Base-by-base conservation (phyloP, 345 rosid species). In the Acer yangbiense region DNA sequence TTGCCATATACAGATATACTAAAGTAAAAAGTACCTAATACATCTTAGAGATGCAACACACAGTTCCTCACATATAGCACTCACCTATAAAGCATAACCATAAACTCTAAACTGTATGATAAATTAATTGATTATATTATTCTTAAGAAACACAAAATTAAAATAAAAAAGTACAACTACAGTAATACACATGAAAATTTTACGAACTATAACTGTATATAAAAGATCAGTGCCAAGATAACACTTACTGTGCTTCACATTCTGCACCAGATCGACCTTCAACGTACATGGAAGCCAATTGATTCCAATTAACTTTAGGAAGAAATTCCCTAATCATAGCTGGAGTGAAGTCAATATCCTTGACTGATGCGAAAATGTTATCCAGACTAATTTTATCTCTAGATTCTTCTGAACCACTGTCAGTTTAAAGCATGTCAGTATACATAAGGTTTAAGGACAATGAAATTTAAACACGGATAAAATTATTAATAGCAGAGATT, bases 241-340 rank as follows among this genome's bases (percentile, higher is more conserved):
- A 62, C 77, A 68, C 86, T 83, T 87, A 96, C 99, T 84, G 90
- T 76, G 97, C 87, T 87, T 89, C 90, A 81, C 99, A 96, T 86
- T 94, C 98, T 71, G 95, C 87, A 81, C 93, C 97, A 79, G 90
- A 84, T 68, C 87, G 97, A 85, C 87, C 89, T 43, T 72, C 73
- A 29, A 87, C 82, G 75, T 85, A 87, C 78, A 77, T 73, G 12
- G 93, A 91, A 66, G 98, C 93, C 83, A 94, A 77, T 44, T 87
- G 89, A 80, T 90, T 87, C 99, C 99, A 96, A 17, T 89, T 84
- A 78, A 92, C 91, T 74, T 90, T 85, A 2, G 97, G 98, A 85
- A 94, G 92, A 79, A 91, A 90, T 83, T 88, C 89, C 82, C 92
- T 85, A 32, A 88, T 83, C 82, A 78, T 82, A 74, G 90, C 92